These are phyloP conservation scores for sunflower (Helianthus annuus) DNA, from an alignment of 129 eudicot genomes.

Conservation along the genomic window HanXRQr2.0-SUNRISE NC_035442.2:12414069-12414568, in stretches of 20 bases:
- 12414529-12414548: no score
- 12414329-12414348: conserved; percentile 65
- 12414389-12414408: conserved; percentile 19
- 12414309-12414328: conserved; percentile 92
- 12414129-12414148: not conserved
- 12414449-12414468: no score
- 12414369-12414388: conserved; percentile 40
- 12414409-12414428: not conserved
- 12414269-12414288: conserved; percentile 71
- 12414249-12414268: conserved; percentile 84
- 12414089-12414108: conserved; percentile 6
- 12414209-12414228: conserved; percentile 83
- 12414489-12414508: no score
- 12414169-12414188: not conserved
- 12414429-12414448: no score
- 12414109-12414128: conserved; percentile 2
- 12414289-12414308: conserved; percentile 89
- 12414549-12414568: no score
- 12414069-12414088: not conserved
- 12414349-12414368: conserved; percentile 92
- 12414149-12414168: not conserved
- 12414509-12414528: no score
- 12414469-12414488: no score
- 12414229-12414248: conserved; percentile 91
- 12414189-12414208: conserved; percentile 73